These are phyloP conservation scores for Beauveria brongniartii DNA, from an alignment of 2,329 filamentous ascomycete species.

Conservation along the genomic window DNA sequence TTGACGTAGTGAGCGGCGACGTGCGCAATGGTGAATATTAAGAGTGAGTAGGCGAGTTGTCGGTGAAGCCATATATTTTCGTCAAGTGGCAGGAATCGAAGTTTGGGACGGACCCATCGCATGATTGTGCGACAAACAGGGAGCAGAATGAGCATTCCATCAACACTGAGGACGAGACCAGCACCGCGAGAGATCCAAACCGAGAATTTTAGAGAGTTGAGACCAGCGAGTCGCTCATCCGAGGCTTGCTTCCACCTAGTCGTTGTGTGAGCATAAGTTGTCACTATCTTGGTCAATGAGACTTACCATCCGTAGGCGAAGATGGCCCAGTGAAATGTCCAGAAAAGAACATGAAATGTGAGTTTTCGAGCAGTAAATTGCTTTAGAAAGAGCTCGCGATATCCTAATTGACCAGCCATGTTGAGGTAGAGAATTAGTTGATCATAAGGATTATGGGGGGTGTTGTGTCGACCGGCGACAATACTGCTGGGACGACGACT, in stretches of 20 bases:
- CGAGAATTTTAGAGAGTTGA: constrained; percentile 78
- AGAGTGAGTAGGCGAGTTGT: constrained; percentile 82
- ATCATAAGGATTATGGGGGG: constrained; percentile 15
- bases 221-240: constrained; percentile 59
- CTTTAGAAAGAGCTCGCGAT: constrained; percentile 42
- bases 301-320: constrained; percentile 80
- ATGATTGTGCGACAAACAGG: constrained; percentile 93
- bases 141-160: constrained; percentile 79
- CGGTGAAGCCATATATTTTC: constrained; percentile 96
- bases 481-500: neutral
- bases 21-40: constrained; percentile 75
- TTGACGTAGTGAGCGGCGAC: constrained; percentile 86
- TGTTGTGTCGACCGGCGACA: constrained; percentile 51
- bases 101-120: constrained; percentile 74
- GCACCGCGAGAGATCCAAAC: constrained; percentile 96
- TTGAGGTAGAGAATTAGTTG: constrained; percentile 18
- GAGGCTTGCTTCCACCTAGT: constrained; percentile 67
- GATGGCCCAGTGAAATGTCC: constrained; percentile 67
- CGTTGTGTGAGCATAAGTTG: constrained; percentile 13
- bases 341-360: constrained; percentile 74
- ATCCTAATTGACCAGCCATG: constrained; percentile 34
- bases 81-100: constrained; percentile 85
- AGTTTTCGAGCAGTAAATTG: constrained; percentile 66
- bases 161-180: constrained; percentile 74
- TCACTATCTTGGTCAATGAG: neutral